phyloP scores from a whole-genome alignment of 1,139 yeast species.

The Yarrowia galli region DNA sequence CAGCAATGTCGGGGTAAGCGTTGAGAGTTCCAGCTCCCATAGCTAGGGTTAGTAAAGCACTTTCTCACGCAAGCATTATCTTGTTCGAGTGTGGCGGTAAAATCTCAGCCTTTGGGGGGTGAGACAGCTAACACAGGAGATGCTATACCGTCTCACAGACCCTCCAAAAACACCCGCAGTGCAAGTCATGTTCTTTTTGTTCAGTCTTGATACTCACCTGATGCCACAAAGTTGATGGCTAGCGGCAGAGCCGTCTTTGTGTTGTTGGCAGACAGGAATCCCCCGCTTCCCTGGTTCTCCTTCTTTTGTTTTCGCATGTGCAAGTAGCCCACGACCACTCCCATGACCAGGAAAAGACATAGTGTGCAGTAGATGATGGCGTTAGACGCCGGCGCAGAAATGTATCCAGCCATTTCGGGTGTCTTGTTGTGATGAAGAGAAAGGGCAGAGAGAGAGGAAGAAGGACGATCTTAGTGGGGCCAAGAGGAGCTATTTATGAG shows the following conservation, averaged over 20 bases:
- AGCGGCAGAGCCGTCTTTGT: constrained; percentile 60
- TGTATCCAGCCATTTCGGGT: constrained; percentile 46
- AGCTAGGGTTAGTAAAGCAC: constrained; percentile 55
- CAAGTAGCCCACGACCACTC: constrained; percentile 49
- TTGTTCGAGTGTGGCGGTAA: constrained; percentile 89
- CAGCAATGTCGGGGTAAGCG: constrained; percentile 87
- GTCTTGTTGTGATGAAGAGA: background rate
- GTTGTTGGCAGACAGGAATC: constrained; percentile 21
- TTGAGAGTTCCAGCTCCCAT: constrained; percentile 91
- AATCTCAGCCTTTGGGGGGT: constrained; percentile 62
- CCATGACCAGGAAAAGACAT: constrained; percentile 62
- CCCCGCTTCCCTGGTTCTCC: constrained; percentile 69
- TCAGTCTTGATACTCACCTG: constrained; percentile 64
- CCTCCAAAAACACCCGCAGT: constrained; percentile 31
- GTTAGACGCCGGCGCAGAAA: constrained; percentile 63
- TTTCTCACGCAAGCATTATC: constrained; percentile 89
- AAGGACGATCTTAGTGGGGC: background rate
- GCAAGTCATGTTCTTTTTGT: constrained; percentile 1
- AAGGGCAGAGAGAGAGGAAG: background rate
- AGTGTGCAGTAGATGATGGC: constrained; percentile 81
- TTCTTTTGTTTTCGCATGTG: constrained; percentile 51
- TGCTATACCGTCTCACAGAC: background rate
- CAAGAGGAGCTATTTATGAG: constrained; percentile 8
- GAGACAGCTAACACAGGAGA: background rate
- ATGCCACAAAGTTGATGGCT: constrained; percentile 84